Base-by-base conservation (phyloP, 352 stramenopile genomes). In the Pythium folliculosum region DNA sequence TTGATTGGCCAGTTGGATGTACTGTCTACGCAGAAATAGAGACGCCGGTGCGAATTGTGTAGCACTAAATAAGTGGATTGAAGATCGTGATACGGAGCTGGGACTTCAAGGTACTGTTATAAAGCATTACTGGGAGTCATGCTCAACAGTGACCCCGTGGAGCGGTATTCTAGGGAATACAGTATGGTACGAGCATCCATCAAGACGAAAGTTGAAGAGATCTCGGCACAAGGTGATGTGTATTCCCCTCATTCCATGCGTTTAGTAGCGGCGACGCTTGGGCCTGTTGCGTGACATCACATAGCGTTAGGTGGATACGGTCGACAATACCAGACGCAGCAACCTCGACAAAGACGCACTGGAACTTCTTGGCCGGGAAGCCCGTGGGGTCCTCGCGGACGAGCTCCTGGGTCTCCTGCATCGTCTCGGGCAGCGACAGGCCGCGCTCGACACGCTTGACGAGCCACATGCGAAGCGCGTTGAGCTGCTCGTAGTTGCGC, bases 351-450 rank as follows among this genome's bases (percentile, higher is more conserved):
- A n/a, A 14, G 25, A 69, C 72, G 54, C 70, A 92, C 82, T 88
- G 77, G 71, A 95, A 92, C 69, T 89, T 89, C 70, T 89, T 91
- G 60, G 84, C 70, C 10, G 88, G 86, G 67, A 94, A 95, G n/a
- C 88, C 88, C 55, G 88, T 95, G 5, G 88, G 88, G 70, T 95
- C 88, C 60, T 83, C 71, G 61, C 86, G 88, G 60, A 95, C 81
- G 35, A 95, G 63, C 48, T 92, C 82, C 54, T 84, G 89, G 5
- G 88, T 95, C 64, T 93, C 84, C 27, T 91, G 76, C 71, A 94
- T 75, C 35, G 76, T 86, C 58, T 92, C 83, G 4, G 88, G 88
- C 63, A 95, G 80, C 50, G 70, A 54, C 30, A 95, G 77, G 5
- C 81, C 81, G 58, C 88, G 85, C 58, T 94, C 82, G 55, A 92